Evolutionary conservation across 371 early-diverging fungal species (phyloP).

Genomic region (Syncephalis plumigaleata): DNA sequence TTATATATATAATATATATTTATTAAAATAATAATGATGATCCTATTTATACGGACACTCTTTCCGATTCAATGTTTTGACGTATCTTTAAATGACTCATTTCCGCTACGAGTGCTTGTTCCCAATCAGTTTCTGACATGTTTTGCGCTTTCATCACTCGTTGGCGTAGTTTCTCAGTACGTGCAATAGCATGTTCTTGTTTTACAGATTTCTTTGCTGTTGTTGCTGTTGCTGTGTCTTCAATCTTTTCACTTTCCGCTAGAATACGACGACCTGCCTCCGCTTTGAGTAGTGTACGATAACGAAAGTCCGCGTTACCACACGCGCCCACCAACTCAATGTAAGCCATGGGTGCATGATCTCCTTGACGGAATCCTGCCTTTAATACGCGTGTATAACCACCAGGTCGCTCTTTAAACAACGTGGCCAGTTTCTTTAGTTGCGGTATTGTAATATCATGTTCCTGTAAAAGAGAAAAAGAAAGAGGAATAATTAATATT

Average conservation of each 20-base stretch:
- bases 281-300: conserved; percentile 24
- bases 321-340: conserved; percentile 60
- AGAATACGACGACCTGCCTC: conserved; percentile 1
- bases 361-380: conserved; percentile 64
- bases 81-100: too few species aligned
- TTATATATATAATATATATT: too few species aligned
- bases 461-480: conserved; percentile 19
- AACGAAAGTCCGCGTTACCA: conserved; percentile 29
- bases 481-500: too few species aligned
- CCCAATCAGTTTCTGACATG: conserved; percentile 1
- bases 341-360: conserved; percentile 81
- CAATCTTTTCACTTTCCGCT: not conserved
- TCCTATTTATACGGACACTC: too few species aligned
- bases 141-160: conserved; percentile 4
- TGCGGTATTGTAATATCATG: conserved; percentile 58
- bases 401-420: conserved; percentile 62
- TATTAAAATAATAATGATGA: too few species aligned
- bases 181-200: not conserved
- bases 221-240: not conserved
- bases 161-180: conserved; percentile 1
- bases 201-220: not conserved
- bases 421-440: conserved; percentile 63
- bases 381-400: conserved; percentile 84
- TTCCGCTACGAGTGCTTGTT: conserved; percentile 1
- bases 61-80: too few species aligned